These are phyloP conservation scores for Botrytis paeoniae DNA, from an alignment of 2,329 filamentous ascomycete genomes.

Conservation along the genomic window DNA sequence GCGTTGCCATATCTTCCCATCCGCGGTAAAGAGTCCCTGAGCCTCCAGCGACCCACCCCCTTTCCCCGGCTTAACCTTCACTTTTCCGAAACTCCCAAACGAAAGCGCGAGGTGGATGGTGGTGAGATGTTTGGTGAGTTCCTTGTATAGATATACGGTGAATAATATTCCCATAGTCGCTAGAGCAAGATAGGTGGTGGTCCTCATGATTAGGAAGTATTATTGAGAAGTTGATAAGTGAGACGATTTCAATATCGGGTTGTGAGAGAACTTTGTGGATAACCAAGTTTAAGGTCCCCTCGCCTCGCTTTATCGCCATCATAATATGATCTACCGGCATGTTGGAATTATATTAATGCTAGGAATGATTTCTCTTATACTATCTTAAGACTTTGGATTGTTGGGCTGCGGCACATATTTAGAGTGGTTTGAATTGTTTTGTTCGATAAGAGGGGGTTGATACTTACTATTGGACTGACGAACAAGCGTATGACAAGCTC, in stretches of 20 bases:
- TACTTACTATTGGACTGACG: background rate
- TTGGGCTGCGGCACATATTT: background rate
- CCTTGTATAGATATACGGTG: background rate
- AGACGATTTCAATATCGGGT: background rate
- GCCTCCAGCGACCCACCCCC: too few species aligned
- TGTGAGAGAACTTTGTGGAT: background rate
- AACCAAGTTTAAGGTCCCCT: background rate
- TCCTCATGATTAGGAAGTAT: background rate
- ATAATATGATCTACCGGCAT: background rate
- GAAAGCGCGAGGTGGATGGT: background rate
- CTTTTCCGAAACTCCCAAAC: background rate
- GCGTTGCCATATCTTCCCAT: background rate
- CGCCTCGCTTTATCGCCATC: background rate
- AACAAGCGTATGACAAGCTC: background rate
- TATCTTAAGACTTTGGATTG: background rate
- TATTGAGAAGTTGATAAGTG: background rate
- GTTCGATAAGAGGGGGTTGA: too few species aligned
- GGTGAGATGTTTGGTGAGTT: background rate
- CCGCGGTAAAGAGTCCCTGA: background rate
- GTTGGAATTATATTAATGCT: background rate
- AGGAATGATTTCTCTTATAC: background rate
- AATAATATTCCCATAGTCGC: background rate
- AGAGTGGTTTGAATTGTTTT: background rate
- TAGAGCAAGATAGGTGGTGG: background rate
- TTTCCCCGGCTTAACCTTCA: background rate